Evolutionary conservation across 208 protist species (phyloP), one percentile per base, ranked within the genome.

Genomic region (Trypanosoma theileri): DNA sequence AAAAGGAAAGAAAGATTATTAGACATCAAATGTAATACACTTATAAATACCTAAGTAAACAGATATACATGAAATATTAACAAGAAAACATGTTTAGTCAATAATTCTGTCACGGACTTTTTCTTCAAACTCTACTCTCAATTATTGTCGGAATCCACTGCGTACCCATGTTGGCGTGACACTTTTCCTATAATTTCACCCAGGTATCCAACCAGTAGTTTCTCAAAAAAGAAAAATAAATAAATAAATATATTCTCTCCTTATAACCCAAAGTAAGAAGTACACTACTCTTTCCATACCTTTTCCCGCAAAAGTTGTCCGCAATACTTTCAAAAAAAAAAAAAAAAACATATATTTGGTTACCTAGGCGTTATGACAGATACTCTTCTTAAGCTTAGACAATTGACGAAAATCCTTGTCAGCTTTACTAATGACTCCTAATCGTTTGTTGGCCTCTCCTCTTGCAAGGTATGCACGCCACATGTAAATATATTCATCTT

Each of bases 401-500:
- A 96, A 81, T 21, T 76, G 73, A 76, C 91, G 89, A 71, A 89
- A 65, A 63, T 93, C 91, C 68, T 89, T 89, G 63, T 96, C 86
- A 14, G 84, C 77, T 28, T 89, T 76, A 28, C 84, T 92, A 63
- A 96, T 90, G 59, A 87, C 77, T 42, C 91, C 91, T 1, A 94
- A 78, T 4, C 75, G 74, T 72, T 92, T 88, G 73, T 90, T 84
- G 10, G 86, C 86, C 17, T 85, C 85, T 59, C 84, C 88, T 42
- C 88, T 85, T 17, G 86, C 84, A 68, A 96, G 77, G 55, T 90
- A 75, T 3, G 91, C 91, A 35, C 86, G 76, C 88, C 91, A 96
- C 88, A 96, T 93, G 75, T 96, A 88, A 56, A 96, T 83, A 75
- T 86, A 96, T 71, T 93, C 85, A 64, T 94, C 79, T 48, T 78